These are phyloP conservation scores for Candida ficus DNA, from an alignment of 805 yeast genomes.

Conservation along the genomic window DNA sequence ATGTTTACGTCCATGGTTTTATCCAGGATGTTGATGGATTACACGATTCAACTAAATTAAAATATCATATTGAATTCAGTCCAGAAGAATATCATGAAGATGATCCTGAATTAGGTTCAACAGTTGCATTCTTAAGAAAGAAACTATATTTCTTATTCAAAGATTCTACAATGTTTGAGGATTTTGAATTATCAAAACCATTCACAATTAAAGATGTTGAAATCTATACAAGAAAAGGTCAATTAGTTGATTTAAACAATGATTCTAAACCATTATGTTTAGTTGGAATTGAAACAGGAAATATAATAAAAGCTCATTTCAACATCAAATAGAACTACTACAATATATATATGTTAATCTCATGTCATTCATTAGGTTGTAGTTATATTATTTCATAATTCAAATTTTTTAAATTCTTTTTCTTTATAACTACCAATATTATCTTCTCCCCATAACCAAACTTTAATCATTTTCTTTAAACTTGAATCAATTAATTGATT, in stretches of 20 bases:
- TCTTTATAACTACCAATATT: neutral
- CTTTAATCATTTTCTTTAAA: slow-evolving; percentile 49
- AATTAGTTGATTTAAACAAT: slow-evolving; percentile 26
- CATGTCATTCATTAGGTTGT: neutral
- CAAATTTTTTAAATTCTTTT: slow-evolving; percentile 2
- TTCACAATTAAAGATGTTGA: slow-evolving; percentile 30
- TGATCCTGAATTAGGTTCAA: slow-evolving; percentile 67
- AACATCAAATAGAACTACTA: neutral
- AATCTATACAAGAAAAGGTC: slow-evolving; percentile 30
- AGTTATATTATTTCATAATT: neutral
- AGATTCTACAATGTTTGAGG: slow-evolving; percentile 32
- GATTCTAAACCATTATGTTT: slow-evolving; percentile 47
- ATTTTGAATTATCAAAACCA: slow-evolving; percentile 11
- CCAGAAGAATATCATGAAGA: slow-evolving; percentile 65
- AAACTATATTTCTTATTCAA: slow-evolving; percentile 53
- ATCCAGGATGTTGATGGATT: slow-evolving; percentile 21
- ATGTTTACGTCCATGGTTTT: slow-evolving; percentile 53
- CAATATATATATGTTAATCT: neutral
- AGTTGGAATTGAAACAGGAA: slow-evolving; percentile 50
- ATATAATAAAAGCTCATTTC: slow-evolving; percentile 31
- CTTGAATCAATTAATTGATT: slow-evolving; percentile 23
- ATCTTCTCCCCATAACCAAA: slow-evolving; percentile 59
- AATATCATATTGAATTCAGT: slow-evolving; percentile 70
- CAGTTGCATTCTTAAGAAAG: slow-evolving; percentile 53
- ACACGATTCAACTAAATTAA: slow-evolving; percentile 28